Conservation (phyloP, 495 filamentous ascomycete species). For the Lepraria neglecta region DNA sequence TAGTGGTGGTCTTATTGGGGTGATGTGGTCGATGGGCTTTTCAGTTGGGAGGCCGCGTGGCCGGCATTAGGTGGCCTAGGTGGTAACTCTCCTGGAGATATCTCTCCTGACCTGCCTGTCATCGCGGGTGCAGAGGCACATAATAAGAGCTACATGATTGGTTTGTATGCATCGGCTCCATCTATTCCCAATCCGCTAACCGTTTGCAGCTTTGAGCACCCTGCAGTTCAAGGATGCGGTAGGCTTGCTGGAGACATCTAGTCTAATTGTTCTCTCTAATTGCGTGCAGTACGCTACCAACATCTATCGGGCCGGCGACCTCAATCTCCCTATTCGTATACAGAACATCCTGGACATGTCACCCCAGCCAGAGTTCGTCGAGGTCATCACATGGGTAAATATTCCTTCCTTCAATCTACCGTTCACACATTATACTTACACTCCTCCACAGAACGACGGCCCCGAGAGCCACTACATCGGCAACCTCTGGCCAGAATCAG, state of each 20-base stretch:
- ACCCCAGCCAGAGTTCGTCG: constrained; percentile 28
- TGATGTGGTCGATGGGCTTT: constrained; percentile 31
- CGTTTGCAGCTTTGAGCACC: constrained; percentile 28
- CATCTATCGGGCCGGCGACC: constrained; percentile 41
- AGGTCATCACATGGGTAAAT: constrained; percentile 34
- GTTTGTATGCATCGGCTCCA: constrained; percentile 18
- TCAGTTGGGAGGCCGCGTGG: constrained; percentile 38
- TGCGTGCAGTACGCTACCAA: constrained; percentile 25
- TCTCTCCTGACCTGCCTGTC: constrained; percentile 29
- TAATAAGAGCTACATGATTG: constrained; percentile 34
- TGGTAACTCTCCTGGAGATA: constrained; percentile 10
- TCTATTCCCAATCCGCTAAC: neutral
- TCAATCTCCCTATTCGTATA: constrained; percentile 35
- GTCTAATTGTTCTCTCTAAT: neutral
- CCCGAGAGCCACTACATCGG: constrained; percentile 46
- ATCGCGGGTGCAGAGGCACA: constrained; percentile 24
- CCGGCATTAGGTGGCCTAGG: constrained; percentile 20
- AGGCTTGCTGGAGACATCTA: neutral
- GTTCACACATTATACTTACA: neutral
- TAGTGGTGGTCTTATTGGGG: constrained; percentile 22
- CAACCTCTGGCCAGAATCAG: constrained; percentile 32
- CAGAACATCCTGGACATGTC: constrained; percentile 27
- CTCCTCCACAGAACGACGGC: constrained; percentile 31
- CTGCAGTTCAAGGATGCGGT: constrained; percentile 42
- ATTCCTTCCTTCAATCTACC: neutral